Base-by-base conservation (phyloP, 352 stramenopile genomes). In the Phytopythium vexans region DNA sequence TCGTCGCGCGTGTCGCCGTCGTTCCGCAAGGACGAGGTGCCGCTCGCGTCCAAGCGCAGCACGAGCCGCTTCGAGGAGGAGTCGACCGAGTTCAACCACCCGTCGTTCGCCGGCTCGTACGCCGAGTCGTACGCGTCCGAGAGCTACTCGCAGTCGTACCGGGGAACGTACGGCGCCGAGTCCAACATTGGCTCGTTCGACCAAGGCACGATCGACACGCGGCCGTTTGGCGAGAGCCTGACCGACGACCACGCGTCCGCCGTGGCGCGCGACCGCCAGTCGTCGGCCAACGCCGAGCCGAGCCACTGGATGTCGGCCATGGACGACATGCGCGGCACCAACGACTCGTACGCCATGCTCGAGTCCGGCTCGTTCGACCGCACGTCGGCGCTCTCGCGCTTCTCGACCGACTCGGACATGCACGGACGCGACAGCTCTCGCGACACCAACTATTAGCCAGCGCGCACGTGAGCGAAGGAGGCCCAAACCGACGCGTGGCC, bases 321-420 rank as follows among this genome's bases (percentile, higher is more conserved):
- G 77, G 73, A 86, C 53, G 72, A 84, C 15, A 89, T 89, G 75
- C 81, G 81, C n/a, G 81, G 79, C 61, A 92, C 81, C 0, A 82
- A 82, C 58, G 81, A 92, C 70, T 88, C 74, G 66, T 92, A 92
- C 65, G 81, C 78, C 8, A 92, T 92, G 81, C 68, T 92, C 53
- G 78, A 89, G 62, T 82, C 77, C 36, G 74, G 69, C n/a, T 82
- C 78, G 34, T 91, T 80, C 60, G 72, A 81, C 58, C 76, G 81
- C 7, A 81, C 71, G 44, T 92, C 81, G 40, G 77, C 77, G 43
- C 73, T 92, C 43, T 82, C 72, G 32, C 74, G 81, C 41, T 89
- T 89, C 65, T 92, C 81, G 9, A 86, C 70, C 35, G 81, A 92
- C 47, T 92, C 81, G 47, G 76, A 88, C 52, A 27, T 88, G 50